Evolutionary conservation across 306 rosid species (phyloP).

Genomic region (Trifolium subterraneum): DNA sequence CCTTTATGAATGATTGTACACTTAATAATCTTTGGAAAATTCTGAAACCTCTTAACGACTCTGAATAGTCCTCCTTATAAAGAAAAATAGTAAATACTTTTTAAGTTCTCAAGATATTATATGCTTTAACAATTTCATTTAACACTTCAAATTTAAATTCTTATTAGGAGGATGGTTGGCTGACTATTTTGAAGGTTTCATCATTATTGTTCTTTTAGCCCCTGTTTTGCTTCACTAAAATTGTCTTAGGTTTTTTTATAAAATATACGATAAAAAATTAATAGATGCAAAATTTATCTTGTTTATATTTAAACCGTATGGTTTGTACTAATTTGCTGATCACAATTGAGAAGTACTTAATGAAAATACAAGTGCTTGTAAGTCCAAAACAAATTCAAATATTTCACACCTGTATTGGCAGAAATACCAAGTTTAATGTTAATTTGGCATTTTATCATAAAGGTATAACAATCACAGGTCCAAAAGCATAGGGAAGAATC

Average conservation of each 20-base stretch:
- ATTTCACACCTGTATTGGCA: slow-evolving; percentile 15
- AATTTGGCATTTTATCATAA: slow-evolving; percentile 14
- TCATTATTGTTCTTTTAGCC: not conserved
- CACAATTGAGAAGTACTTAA: slow-evolving; percentile 20
- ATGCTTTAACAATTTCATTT: slow-evolving; percentile 21
- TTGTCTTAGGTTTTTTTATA: slow-evolving; percentile 7
- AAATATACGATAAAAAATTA: not conserved
- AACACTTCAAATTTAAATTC: slow-evolving; percentile 4
- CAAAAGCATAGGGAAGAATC: slow-evolving; percentile 13
- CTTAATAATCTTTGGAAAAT: not conserved
- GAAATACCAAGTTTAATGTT: slow-evolving; percentile 19
- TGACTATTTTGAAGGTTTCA: slow-evolving; percentile 18
- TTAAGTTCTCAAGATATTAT: slow-evolving; percentile 8
- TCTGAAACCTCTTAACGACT: slow-evolving; percentile 10
- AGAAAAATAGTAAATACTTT: not conserved
- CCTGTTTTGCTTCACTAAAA: slow-evolving; percentile 7
- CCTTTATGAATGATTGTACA: not conserved
- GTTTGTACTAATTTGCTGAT: slow-evolving; percentile 16
- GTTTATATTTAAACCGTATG: not conserved
- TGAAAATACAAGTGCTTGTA: slow-evolving; percentile 6
- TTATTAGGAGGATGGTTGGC: slow-evolving; percentile 11
- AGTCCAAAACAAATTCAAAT: slow-evolving; percentile 29
- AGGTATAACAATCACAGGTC: slow-evolving; percentile 8
- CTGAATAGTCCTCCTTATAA: slow-evolving; percentile 9
- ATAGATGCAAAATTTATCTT: slow-evolving; percentile 5